Base-by-base conservation (phyloP, 345 rosid genomes). In the Arabidopsis thaliana region DNA sequence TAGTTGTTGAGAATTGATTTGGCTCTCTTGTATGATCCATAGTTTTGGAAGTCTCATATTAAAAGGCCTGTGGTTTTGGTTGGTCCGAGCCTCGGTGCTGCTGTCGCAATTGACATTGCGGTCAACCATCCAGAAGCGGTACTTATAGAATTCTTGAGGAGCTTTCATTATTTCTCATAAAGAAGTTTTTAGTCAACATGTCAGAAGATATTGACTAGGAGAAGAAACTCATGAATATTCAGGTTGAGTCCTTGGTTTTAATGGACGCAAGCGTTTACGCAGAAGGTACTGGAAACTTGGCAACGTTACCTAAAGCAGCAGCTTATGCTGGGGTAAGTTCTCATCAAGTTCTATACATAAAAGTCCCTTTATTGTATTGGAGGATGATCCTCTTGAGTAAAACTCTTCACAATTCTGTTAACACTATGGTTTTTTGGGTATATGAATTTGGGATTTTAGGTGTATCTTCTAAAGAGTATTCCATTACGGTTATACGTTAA, bases 61-160 rank as follows among this genome's bases (percentile, higher is more conserved):
- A 80, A 78, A 78, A 86, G 82, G 84, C 97, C 97, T 5, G 84
- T 92, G 80, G 88, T 84, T 59, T 81, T 95, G 84, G 92, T 92
- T 65, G 97, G 97, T 46, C 93, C 99, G 8, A 91, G 97, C 83
- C 97, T 95, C 52, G 97, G 99, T 64, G 97, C 99, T 78, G 96
- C 97, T 67, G 85, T 89, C 16, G 99, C 93, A 46, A 80, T 89
- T 42, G 99, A 95, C 67, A 91, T 95, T 85, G 85, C 93, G 0
- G 81, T 84, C 48, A 83, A 83, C 67, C 84, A 95, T 80, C 97
- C 99, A 1, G 97, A 95, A 78, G 88, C 88, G 84, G 97, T 95
- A 80, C 84, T 83, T 62, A 38, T 67, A 73, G 55, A 23, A 37
- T 16, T 55, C 11, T 69, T 38, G 65, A 28, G 42, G 25, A 73